Evolutionary conservation across 148 eudicot genomes (phyloP), one percentile per base, ranked within the genome.

Genomic region (Diospyros kaki): DNA sequence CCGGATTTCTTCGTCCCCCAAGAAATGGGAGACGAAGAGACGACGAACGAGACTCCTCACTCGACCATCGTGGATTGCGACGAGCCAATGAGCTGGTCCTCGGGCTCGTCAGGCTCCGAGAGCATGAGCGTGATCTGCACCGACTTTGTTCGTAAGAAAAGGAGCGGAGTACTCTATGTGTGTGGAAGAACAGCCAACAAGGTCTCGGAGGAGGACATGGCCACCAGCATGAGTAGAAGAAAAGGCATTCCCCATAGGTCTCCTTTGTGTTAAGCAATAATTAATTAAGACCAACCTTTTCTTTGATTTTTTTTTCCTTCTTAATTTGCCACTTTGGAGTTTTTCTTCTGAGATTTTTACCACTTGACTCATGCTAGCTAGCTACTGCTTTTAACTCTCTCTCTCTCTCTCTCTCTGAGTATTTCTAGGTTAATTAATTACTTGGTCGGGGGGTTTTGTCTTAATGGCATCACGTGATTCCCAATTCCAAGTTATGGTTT

Each of bases 391-490:
- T 28, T 28, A 28, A 28, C 28, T 28, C 60, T 74, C 50, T 51
- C 40, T 75, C 58, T 66, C 43, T 75, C 56, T 67, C 65, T 66
- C 59, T 58, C 72, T 67, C 70, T 72, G 45, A 28, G 44, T 71
- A 77, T 82, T 80, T 81, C 44, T 69, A 64, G 75, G 77, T 90
- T 87, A 84, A 87, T 77, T 89, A 91, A 88, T 82, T 77, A 84
- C 86, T 88, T 79, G 94, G 98, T 93, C 94, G 97, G 92, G 89
- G 80, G 78, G 87, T 79, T 85, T 93, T 92, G 92, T 91, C 92
- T 91, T 93, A 88, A 93, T 91, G 89, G 94, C 87, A 80, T 87
- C 98, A 93, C 97, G 94, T 93, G 98, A 83, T 83, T 91, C 85
- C 89, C 86, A 89, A 81, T 86, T 91, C 94, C 92, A 84, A 91